A percentile compares a stretch with the other conserved stretches of the same genome.
Conservation (phyloP, 805 yeast genomes). For the Candida rishiriensis region DNA sequence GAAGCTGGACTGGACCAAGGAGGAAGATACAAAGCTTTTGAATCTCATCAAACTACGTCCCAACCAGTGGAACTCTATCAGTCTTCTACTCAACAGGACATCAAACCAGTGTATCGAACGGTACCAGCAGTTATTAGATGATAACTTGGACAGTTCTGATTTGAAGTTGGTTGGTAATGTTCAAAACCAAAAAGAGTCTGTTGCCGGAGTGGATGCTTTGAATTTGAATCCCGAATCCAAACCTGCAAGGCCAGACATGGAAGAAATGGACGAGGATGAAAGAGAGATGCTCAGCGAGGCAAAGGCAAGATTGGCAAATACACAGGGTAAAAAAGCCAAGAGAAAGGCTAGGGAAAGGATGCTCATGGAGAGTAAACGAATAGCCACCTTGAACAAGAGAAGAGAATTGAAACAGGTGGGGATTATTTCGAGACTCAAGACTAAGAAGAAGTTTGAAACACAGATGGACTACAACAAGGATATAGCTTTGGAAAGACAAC, state of each 20-base stretch:
- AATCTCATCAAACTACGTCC: slow-evolving; percentile 69
- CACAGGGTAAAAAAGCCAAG: slow-evolving; percentile 93
- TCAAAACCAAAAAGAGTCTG: slow-evolving; percentile 4
- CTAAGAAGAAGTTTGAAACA: slow-evolving; percentile 49
- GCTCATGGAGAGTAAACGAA: slow-evolving; percentile 70
- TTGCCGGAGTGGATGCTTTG: slow-evolving; percentile 43
- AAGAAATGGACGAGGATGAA: slow-evolving; percentile 81
- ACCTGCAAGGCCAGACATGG: slow-evolving; percentile 78
- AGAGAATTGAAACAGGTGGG: slow-evolving; percentile 83
- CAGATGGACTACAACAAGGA: slow-evolving; percentile 82
- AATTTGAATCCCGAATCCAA: slow-evolving; percentile 70
- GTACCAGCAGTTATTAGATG: slow-evolving; percentile 67
- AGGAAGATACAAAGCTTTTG: slow-evolving; percentile 71
- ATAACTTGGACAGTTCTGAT: slow-evolving; percentile 31
- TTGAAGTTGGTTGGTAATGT: slow-evolving; percentile 20
- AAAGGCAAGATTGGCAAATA: slow-evolving; percentile 81
- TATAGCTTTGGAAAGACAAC: slow-evolving; percentile 71
- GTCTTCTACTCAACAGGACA: slow-evolving; percentile 74
- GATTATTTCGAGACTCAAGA: slow-evolving; percentile 43
- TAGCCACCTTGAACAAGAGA: slow-evolving; percentile 73
- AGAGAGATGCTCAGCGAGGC: slow-evolving; percentile 94
- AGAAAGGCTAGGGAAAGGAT: slow-evolving; percentile 82
- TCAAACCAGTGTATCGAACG: slow-evolving; percentile 84
- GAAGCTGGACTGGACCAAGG: slow-evolving; percentile 62
- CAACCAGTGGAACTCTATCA: slow-evolving; percentile 93